phyloP scores from a whole-genome alignment of 2,329 filamentous ascomycete species.

The Pleomassaria siparia region DNA sequence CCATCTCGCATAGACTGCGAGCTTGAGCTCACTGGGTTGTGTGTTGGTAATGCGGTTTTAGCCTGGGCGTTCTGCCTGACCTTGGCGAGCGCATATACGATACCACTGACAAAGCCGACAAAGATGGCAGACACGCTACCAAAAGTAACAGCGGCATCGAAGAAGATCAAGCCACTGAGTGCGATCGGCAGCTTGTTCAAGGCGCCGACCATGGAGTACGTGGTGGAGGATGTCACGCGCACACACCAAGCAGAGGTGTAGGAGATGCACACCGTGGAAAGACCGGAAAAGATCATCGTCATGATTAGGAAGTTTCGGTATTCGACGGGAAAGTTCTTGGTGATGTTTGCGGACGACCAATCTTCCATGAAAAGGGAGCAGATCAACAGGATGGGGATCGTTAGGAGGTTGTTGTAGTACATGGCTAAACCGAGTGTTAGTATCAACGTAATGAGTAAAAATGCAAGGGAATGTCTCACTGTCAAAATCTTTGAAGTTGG shows the following conservation, averaged over 20 bases:
- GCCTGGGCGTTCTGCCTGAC: conserved; percentile 72
- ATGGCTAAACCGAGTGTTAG: conserved; percentile 65
- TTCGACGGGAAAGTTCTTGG: conserved; percentile 83
- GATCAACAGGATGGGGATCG: conserved; percentile 85
- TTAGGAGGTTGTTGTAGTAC: conserved; percentile 99
- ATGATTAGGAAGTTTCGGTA: conserved; percentile 76
- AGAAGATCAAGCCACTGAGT: conserved; percentile 89
- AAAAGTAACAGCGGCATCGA: conserved; percentile 88
- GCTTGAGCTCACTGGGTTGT: conserved; percentile 80
- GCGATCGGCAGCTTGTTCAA: conserved; percentile 98
- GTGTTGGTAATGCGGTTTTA: conserved; percentile 67
- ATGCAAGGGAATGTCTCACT: conserved; percentile 63
- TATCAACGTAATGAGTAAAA: conserved; percentile 17
- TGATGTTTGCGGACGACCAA: conserved; percentile 84
- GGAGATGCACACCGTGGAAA: conserved; percentile 96
- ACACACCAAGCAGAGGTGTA: conserved; percentile 99
- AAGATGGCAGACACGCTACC: conserved; percentile 89
- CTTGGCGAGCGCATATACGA: conserved; percentile 88
- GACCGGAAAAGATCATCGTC: conserved; percentile 91
- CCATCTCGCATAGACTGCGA: conserved; percentile 87
- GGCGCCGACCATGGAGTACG: conserved; percentile 97
- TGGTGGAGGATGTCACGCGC: conserved; percentile 93
- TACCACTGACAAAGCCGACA: conserved; percentile 86
- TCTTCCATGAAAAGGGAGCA: conserved; percentile 84
- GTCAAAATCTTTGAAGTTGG: conserved; percentile 99